Base-by-base conservation (phyloP, 2,329 filamentous ascomycete species). In the Microdochium bolleyi region DNA sequence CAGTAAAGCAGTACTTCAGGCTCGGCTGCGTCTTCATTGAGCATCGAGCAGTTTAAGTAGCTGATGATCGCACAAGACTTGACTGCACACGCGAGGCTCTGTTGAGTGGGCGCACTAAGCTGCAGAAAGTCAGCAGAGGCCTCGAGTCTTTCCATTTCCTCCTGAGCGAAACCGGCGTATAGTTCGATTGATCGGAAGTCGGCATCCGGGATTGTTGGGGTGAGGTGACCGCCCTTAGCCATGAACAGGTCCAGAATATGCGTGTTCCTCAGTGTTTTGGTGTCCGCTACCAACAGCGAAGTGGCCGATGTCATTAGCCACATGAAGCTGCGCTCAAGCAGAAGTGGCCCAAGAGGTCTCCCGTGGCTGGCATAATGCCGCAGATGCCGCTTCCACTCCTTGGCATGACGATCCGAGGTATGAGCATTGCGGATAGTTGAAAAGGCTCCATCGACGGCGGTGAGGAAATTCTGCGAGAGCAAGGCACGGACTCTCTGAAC, bases 41-140 rank as follows among this genome's bases (percentile, higher is more conserved):
- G 75, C 19, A 95, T 74, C 19, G 87, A 80, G 64, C 92, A 97
- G 65, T 92, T 95, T 49, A 97, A 72, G 61, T 89, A 96, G 55
- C 88, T 88, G 52, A 89, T 84, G 24, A 99, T 71, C 13, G 89
- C 87, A 56, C 87, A 84, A 0, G 88, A 84, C 70, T 96, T 96
- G 55, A 95, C 89, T 7, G 88, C 85, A 61, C 88, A 91, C 3
- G 92, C 89, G 52, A 97, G 79, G 55, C 79, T 84, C 69, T 96
- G 92, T 66, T 97, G 92, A 71, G 87, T 92, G 5, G 85, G 79
- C 1, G 92, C 92, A 53, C 89, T 88, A 54, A 97, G 81, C 60
- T 88, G 85, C 46, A 96, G 76, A 66, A 96, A 97, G 68, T 97
- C 94, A 1, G 90, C 87, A 54, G 89, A 89, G 49, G 91, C 90